Conservation (phyloP, 805 yeast species). For the Danielia oregonensis region DNA sequence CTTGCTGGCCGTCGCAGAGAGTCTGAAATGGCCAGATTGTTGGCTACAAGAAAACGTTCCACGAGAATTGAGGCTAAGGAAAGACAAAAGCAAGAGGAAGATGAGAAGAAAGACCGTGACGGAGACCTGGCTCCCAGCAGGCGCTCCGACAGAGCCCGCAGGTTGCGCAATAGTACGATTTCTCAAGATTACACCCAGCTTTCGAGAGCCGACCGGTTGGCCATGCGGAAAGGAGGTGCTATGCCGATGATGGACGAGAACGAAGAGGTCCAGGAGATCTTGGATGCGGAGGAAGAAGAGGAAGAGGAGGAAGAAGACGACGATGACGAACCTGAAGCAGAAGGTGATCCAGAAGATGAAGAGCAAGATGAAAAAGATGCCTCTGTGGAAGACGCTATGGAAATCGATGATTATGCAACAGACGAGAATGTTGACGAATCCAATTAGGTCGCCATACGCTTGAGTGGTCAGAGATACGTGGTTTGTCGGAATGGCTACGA, state of each 20-base stretch:
- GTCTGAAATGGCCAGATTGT: constrained; percentile 55
- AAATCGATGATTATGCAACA: no score
- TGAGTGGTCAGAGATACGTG: no score
- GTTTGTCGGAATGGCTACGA: no score
- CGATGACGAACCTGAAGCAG: constrained; percentile 1
- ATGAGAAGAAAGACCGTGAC: constrained; percentile 41
- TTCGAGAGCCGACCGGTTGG: constrained; percentile 32
- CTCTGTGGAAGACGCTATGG: no score
- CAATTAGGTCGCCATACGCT: no score
- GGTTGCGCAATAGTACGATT: constrained; percentile 21
- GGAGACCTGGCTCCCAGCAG: constrained; percentile 43
- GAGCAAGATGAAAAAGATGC: no score
- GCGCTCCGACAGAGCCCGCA: constrained; percentile 37
- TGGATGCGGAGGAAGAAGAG: no score
- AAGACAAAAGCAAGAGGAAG: constrained; percentile 46
- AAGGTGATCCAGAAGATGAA: no score
- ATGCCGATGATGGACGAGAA: no score
- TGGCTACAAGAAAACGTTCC: constrained; percentile 70
- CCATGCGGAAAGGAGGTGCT: constrained; percentile 36
- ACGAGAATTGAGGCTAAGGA: constrained; percentile 68
- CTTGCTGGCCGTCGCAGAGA: constrained; percentile 57
- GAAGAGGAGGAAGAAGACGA: no score
- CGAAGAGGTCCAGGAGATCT: no score
- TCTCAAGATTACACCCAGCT: constrained; percentile 26
- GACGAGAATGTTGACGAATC: no score